A percentile compares a stretch with the other conserved stretches of the same genome.
phyloP scores from a whole-genome alignment of 75 land plant genomes.

The Pinus tabuliformis region DNA sequence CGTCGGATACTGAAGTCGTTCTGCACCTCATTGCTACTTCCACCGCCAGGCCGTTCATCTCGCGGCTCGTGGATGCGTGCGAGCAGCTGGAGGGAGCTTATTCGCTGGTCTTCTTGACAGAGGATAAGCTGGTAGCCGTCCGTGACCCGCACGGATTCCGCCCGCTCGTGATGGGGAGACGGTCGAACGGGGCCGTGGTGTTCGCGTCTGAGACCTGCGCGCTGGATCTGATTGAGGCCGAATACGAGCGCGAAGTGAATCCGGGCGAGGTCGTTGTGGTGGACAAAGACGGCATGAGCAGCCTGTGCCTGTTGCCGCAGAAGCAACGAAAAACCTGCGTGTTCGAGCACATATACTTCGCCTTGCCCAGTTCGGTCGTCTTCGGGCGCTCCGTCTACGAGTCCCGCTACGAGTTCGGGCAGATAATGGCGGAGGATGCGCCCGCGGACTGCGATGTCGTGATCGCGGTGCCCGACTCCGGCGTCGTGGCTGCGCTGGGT shows the following conservation, averaged over 20 bases:
- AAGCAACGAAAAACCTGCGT: conserved; percentile 69
- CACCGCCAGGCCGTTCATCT: conserved; percentile 22
- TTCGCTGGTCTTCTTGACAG: conserved; percentile 73
- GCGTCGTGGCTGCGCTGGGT: conserved; percentile 28
- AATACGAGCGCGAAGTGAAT: conserved; percentile 72
- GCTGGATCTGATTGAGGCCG: conserved; percentile 83
- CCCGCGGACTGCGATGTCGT: conserved; percentile 30
- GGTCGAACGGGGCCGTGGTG: conserved; percentile 72
- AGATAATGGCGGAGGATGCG: conserved; percentile 22
- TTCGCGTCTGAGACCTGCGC: conserved; percentile 99
- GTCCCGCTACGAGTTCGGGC: conserved; percentile 16
- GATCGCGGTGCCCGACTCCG: conserved; percentile 33
- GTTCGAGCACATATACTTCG: conserved; percentile 67
- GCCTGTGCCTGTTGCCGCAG: conserved; percentile 68
- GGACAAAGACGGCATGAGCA: conserved; percentile 61
- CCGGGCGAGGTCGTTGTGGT: conserved; percentile 91
- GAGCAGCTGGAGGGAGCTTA: conserved; percentile 80
- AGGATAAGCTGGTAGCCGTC: conserved; percentile 86
- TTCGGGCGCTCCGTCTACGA: conserved; percentile 25
- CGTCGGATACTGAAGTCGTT: conserved; percentile 27
- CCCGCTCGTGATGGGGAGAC: conserved; percentile 86
- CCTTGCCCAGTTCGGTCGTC: conserved; percentile 24
- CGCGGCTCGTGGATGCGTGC: conserved; percentile 38
- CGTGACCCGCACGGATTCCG: conserved; percentile 92
- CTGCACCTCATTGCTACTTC: conserved; percentile 47